Base-by-base conservation (phyloP, 768 basidiomycete species). In the Suillus variegatus region DNA sequence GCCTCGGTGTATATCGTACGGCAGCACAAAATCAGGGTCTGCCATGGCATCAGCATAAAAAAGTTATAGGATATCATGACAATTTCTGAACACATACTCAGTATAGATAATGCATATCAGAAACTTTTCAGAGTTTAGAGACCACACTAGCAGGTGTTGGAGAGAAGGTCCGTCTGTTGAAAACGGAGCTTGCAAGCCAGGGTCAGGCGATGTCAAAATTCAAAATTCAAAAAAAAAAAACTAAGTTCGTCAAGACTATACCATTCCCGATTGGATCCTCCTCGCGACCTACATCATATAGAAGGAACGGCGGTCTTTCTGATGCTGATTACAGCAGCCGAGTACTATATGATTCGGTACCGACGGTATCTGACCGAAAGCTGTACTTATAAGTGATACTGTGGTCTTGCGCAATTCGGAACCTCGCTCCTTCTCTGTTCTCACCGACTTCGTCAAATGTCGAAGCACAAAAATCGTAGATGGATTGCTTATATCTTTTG, bases 381-480 rank as follows among this genome's bases (percentile, higher is more conserved):
- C 36, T 38, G 36, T 10, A 38, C 32, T 32, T 32, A 32, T 8
- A 38, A 0, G 9, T 38, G 36, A 38, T 9, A 38, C 36, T 10
- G 8, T 7, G 8, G 36, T 10, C 36, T 38, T 38, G 36, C 36
- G 10, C 36, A 10, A 38, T 38, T 38, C 36, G 36, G 10, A 32
- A 32, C 40, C 12, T 38, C 20, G n/a, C 81, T 14, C 78, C 81
- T 35, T 76, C 80, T 4, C 74, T 77, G 69, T 80, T 75, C 40
- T 68, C 70, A 70, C 69, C 74, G 60, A 72, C 72, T 71, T 82
- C 72, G 72, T 77, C 66, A 74, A 74, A 2, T 92, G 90, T 73
- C 89, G 88, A 75, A 99, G 94, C 35, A 95, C 85, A 85, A 6
- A 93, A 85, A 68, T 97, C 95, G 78, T 91, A 98, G 69, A 93